A percentile compares a stretch with the other conserved stretches of the same genome.
These are phyloP conservation scores for Geotrichum reessii DNA, from an alignment of 1,139 yeast species.

Conservation along the genomic window DNA sequence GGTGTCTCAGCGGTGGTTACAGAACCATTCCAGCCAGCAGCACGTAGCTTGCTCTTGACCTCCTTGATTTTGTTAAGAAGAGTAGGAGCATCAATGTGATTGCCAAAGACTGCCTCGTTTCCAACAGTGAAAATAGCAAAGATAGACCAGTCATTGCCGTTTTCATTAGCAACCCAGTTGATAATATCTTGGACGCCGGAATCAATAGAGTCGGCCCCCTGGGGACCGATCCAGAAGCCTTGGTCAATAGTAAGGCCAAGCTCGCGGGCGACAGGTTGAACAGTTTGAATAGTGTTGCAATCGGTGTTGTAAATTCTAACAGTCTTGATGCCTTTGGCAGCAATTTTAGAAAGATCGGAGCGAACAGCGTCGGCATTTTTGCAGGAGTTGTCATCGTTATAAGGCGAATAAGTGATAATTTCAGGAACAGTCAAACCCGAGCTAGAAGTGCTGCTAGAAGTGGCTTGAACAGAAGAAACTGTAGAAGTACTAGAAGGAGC, in stretches of 20 bases:
- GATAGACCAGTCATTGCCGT: constrained; percentile 57
- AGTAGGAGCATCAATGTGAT: constrained; percentile 52
- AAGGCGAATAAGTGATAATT: constrained; percentile 75
- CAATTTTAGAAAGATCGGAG: constrained; percentile 55
- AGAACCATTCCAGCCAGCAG: constrained; percentile 72
- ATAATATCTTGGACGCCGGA: constrained; percentile 51
- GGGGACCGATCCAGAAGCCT: constrained; percentile 69
- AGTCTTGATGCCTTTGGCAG: constrained; percentile 54
- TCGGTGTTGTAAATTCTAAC: constrained; percentile 83
- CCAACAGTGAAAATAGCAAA: constrained; percentile 76
- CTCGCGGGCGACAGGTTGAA: constrained; percentile 54
- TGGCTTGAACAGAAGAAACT: neutral
- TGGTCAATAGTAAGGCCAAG: constrained; percentile 73
- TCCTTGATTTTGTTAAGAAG: constrained; percentile 56
- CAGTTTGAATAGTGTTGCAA: constrained; percentile 62
- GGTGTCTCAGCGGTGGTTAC: constrained; percentile 89
- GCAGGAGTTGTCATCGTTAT: constrained; percentile 61
- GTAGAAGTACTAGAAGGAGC: neutral
- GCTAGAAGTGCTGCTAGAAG: neutral
- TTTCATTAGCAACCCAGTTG: constrained; percentile 35
- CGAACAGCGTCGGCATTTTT: constrained; percentile 51
- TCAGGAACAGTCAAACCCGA: constrained; percentile 40
- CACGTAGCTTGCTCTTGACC: constrained; percentile 52
- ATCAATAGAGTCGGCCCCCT: constrained; percentile 67
- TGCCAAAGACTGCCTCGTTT: constrained; percentile 73